Conservation (phyloP, 352 stramenopile genomes). For the Phytophthora tentaculata region DNA sequence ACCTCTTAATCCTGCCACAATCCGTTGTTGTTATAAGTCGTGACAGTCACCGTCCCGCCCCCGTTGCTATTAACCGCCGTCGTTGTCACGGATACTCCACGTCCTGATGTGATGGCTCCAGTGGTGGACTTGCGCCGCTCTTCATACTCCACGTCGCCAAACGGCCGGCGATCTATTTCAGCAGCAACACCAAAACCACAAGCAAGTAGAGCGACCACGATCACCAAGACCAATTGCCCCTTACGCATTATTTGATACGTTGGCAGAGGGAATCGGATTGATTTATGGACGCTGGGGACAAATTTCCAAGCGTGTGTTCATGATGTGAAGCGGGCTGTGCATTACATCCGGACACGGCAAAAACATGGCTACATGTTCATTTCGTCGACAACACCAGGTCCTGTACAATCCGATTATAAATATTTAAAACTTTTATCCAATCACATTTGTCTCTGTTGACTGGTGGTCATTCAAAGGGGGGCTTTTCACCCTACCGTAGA, state of each 20-base stretch:
- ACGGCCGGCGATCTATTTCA: background rate
- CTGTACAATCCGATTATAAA: background rate
- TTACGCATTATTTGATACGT: conserved; percentile 1
- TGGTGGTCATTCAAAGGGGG: conserved; percentile 17
- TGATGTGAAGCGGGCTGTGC: conserved; percentile 1
- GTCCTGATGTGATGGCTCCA: background rate
- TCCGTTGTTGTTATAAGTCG: conserved; percentile 15
- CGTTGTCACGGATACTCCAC: background rate
- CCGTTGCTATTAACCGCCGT: background rate
- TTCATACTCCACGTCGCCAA: conserved; percentile 4
- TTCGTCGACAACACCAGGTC: background rate
- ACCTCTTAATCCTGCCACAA: conserved; percentile 10
- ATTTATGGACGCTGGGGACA: conserved; percentile 1
- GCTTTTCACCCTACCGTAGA: background rate
- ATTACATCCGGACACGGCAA: no score
- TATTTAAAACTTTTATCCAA: conserved; percentile 8
- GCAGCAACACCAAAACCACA: background rate
- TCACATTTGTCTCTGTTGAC: conserved; percentile 10
- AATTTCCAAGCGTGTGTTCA: background rate
- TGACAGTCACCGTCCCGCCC: conserved; percentile 20
- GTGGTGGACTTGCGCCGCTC: background rate
- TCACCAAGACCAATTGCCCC: background rate
- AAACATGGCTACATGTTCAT: conserved; percentile 1
- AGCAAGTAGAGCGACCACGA: background rate
- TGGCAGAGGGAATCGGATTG: background rate